phyloP scores from a whole-genome alignment of 768 basidiomycete species.

The Termitomyces sp. region DNA sequence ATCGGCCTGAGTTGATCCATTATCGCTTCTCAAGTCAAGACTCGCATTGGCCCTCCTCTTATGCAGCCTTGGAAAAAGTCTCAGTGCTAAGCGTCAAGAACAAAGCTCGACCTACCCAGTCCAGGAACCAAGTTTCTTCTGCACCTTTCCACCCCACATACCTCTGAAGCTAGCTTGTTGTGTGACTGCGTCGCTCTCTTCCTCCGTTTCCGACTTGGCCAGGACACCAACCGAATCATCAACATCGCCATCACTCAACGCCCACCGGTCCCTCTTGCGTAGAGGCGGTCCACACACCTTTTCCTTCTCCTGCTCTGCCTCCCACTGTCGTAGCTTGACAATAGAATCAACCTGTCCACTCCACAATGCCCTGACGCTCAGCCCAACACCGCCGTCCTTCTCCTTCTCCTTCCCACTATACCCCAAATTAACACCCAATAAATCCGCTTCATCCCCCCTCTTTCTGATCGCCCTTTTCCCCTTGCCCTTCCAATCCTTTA shows the following conservation, averaged over 20 bases:
- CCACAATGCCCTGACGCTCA: slow-evolving; percentile 39
- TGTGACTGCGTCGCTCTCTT: slow-evolving; percentile 35
- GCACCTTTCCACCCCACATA: slow-evolving; percentile 39
- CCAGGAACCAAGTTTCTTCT: slow-evolving; percentile 41
- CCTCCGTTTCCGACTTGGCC: slow-evolving; percentile 35
- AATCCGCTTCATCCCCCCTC: slow-evolving; percentile 16
- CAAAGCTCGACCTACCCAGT: slow-evolving; percentile 26
- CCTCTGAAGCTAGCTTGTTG: slow-evolving; percentile 23
- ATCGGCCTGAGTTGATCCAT: not conserved
- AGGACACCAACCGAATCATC: slow-evolving; percentile 17
- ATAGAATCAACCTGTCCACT: slow-evolving; percentile 34
- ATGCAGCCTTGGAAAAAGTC: slow-evolving; percentile 14
- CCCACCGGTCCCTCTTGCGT: slow-evolving; percentile 16
- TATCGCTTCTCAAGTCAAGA: slow-evolving; percentile 13
- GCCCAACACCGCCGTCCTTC: slow-evolving; percentile 29
- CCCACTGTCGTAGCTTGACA: slow-evolving; percentile 34
- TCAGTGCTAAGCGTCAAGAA: not conserved
- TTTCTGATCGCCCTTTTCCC: slow-evolving; percentile 17
- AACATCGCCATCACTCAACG: slow-evolving; percentile 38
- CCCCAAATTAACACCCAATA: slow-evolving; percentile 10
- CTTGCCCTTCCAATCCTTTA: slow-evolving; percentile 22
- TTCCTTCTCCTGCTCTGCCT: slow-evolving; percentile 17
- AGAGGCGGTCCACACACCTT: not conserved
- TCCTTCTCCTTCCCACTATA: slow-evolving; percentile 18
- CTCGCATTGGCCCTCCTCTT: slow-evolving; percentile 18